Base-by-base conservation (phyloP, 495 filamentous ascomycete species). In the Penicillium odoratum region DNA sequence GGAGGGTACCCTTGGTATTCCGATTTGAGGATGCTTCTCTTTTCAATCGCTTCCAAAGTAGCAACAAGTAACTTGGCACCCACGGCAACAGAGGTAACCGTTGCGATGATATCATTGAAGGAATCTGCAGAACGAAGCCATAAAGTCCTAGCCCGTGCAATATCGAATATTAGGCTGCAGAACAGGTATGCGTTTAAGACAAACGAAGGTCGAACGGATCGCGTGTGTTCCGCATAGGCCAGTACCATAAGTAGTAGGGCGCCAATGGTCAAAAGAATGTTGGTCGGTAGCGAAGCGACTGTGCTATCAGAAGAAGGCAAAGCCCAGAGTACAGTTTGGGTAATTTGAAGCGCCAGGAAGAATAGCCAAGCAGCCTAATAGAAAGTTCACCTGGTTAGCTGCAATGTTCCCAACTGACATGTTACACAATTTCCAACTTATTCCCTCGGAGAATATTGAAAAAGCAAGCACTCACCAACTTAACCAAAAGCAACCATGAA, bases 121-220 rank as follows among this genome's bases (percentile, higher is more conserved):
- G 16, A 18, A 21, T 67, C 71, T 48, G 55, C 38, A 1, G 70
- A 73, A n/a, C 75, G 69, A 6, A 88, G 72, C 78, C 81, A 89
- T 18, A 85, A 66, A 0, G 84, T 89, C 42, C 87, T 70, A 10
- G 74, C 67, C 45, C 76, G 79, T 0, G 81, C 77, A 33, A 75
- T 65, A 62, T 88, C 85, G 18, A 89, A 79, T 9, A 88, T 64
- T n/a, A 84, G 48, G 0, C 83, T 83, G 57, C 84, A 59, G 45
- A 85, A 74, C 1, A 91, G 74, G 63, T 87, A 91, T 7, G 75
- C 55, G 51, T 83, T 81, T 36, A 90, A 69, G 9, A 89, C 57
- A 33, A 80, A 70, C 0, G 88, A 90, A 0, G 87, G 85, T 46
- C 78, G 75, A 28, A 80, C 68, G 55, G 79, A 78, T 16, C 76